phyloP scores from a whole-genome alignment of 2,329 filamentous ascomycete genomes.

The Colletotrichum sp. region DNA sequence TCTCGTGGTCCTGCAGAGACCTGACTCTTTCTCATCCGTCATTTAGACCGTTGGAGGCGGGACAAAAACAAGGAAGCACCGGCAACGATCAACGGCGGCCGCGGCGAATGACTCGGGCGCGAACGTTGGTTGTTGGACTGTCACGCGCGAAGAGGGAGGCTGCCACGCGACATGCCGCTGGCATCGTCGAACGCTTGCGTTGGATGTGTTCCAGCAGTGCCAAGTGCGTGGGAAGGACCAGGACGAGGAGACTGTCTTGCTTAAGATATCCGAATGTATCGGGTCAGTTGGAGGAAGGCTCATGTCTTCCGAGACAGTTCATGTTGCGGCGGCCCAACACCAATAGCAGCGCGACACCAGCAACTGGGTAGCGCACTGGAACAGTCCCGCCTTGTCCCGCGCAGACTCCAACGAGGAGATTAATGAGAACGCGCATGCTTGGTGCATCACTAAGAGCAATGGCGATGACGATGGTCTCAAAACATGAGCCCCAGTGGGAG shows the following conservation, averaged over 20 bases:
- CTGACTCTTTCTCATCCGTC: not conserved
- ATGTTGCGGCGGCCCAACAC: not conserved
- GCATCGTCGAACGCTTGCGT: not conserved
- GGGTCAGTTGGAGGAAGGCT: not conserved
- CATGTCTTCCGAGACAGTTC: not conserved
- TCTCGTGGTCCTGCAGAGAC: constrained; percentile 4
- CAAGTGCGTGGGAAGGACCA: not conserved
- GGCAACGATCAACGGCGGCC: not conserved
- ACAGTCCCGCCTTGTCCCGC: not conserved
- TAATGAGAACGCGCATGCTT: not conserved
- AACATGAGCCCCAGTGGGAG: not conserved
- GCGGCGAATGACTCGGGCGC: constrained; percentile 9
- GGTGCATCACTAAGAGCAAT: not conserved
- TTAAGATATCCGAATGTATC: not conserved
- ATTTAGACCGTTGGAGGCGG: not conserved
- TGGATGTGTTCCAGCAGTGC: not conserved
- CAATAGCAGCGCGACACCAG: not conserved
- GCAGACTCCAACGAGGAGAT: not conserved
- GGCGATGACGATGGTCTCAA: not conserved
- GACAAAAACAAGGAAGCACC: not conserved
- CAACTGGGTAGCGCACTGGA: not conserved
- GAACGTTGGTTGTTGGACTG: not conserved
- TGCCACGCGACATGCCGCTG: not conserved
- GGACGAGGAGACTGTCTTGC: not conserved
- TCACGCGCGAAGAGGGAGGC: not conserved